These are phyloP conservation scores for Dactylonectria macrodidyma DNA, from an alignment of 2,329 filamentous ascomycete genomes.

Conservation along the genomic window DNA sequence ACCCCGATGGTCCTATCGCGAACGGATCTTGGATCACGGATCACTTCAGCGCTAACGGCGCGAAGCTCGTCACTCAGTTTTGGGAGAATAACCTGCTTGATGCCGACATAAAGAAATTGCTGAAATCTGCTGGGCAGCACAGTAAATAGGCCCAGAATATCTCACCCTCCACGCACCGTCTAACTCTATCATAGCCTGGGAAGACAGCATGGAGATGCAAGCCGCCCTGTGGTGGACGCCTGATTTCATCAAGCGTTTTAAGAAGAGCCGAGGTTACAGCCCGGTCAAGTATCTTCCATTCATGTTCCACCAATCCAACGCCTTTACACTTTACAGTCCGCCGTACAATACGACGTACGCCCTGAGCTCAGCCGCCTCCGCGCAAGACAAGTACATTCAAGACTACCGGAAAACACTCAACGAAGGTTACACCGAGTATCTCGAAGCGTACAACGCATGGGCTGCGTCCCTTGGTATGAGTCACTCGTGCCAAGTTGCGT, in stretches of 20 bases:
- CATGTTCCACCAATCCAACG: neutral
- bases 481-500: neutral
- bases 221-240: neutral
- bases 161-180: neutral
- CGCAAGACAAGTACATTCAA: too few species aligned
- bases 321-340: neutral
- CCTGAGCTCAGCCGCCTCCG: too few species aligned
- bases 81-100: constrained; percentile 13
- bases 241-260: neutral
- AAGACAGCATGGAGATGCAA: constrained; percentile 20
- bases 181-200: constrained; percentile 5
- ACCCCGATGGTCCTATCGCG: neutral
- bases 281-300: neutral
- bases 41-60: constrained; percentile 1
- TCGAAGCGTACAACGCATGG: neutral
- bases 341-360: neutral
- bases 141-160: neutral
- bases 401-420: constrained; percentile 1
- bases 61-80: neutral
- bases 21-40: constrained; percentile 10
- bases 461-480: neutral
- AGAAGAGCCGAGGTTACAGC: neutral
- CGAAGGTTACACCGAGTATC: constrained; percentile 1
- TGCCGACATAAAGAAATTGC: neutral
- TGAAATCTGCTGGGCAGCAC: constrained; percentile 1